These are phyloP conservation scores for Pichia sp. DNA, from an alignment of 1,139 yeast species.

Conservation along the genomic window DNA sequence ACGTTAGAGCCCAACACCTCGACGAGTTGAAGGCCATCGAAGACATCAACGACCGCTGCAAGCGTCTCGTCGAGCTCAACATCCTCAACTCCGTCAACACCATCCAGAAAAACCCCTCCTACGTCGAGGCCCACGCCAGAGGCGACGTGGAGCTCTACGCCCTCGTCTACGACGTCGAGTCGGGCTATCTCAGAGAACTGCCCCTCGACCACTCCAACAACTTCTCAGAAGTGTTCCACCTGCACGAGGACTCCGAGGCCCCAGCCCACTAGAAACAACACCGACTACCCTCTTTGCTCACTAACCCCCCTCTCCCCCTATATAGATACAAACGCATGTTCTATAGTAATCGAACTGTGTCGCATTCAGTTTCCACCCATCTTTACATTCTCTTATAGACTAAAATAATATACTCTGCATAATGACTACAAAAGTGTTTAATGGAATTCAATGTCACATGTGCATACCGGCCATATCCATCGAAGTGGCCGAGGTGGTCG, in stretches of 20 bases:
- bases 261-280: not conserved
- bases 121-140: constrained; percentile 61
- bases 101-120: constrained; percentile 68
- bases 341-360: no score
- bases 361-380: no score
- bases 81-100: constrained; percentile 58
- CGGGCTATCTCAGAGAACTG: constrained; percentile 61
- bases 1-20: constrained; percentile 41
- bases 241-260: not conserved
- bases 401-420: no score
- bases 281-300: not conserved
- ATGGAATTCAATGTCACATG: not conserved
- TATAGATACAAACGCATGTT: no score
- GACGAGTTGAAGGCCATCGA: constrained; percentile 42
- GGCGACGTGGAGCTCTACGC: constrained; percentile 89
- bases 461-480: not conserved
- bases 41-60: constrained; percentile 57
- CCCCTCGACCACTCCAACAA: constrained; percentile 36
- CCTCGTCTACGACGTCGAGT: constrained; percentile 76
- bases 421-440: no score
- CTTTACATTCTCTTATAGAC: no score
- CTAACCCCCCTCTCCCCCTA: no score
- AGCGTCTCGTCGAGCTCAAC: constrained; percentile 72
- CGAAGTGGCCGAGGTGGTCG: not conserved
- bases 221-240: not conserved